Base-by-base conservation (phyloP, 495 filamentous ascomycete species). In the Podospora pseudoanserina region DNA sequence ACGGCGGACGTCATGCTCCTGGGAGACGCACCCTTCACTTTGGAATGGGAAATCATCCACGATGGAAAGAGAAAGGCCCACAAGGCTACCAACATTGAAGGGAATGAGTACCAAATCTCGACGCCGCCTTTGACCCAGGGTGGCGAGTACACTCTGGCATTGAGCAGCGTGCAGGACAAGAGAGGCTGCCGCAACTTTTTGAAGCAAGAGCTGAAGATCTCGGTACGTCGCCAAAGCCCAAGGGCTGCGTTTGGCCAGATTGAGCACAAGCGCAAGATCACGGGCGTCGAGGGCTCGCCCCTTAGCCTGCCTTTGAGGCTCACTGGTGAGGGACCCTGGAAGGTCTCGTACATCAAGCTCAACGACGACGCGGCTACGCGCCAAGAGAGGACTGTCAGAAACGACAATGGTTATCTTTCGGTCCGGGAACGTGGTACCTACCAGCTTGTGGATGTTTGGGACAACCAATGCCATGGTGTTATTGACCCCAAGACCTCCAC, bases 21-120 rank as follows among this genome's bases (percentile, higher is more conserved):
- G 63, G 95, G 96, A 39, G 92, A 97, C 68, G 81, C 86, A 20
- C 95, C 95, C 0, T 96, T 92, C 83, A 90, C 81, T n/a, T 76
- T 99, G 7, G 92, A 97, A 71, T 99, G 97, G 79, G 95, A 98
- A 75, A 79, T 98, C 32, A 85, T 97, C n/a, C 91, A 98, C 75
- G 89, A 90, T 68, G 93, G 93, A 44, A 96, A 91, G 79, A 86
- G 92, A 63, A 87, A 84, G 27, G 89, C 90, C 60, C 82, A 89
- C 68, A 85, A 84, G 26, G 81, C 87, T n/a, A 81, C 86, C 7
- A 85, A 81, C 59, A 90, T 96, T 56, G 80, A 87, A 16, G 81
- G 79, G 15, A 77, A 84, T 23, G 71, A 82, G 19, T 87, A 88
- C 66, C 89, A 83, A 27, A 93, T 99, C 73, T 83, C 84, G 30